phyloP scores from a whole-genome alignment of 2,329 filamentous ascomycete genomes.

The Aspergillus latus region DNA sequence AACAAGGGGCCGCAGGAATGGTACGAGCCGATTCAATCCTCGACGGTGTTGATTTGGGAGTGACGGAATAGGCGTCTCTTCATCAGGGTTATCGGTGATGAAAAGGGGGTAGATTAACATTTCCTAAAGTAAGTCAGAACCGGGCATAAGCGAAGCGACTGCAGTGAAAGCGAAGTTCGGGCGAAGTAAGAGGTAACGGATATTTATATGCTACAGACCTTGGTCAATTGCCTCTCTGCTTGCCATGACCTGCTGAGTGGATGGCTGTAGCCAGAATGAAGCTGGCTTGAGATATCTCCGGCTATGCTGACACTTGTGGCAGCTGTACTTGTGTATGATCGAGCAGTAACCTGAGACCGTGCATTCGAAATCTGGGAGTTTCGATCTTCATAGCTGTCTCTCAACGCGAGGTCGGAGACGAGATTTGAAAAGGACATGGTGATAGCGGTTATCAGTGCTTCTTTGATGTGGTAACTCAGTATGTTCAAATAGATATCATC shows the following conservation, averaged over 20 bases:
- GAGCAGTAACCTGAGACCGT: conserved; percentile 39
- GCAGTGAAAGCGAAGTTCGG: background rate
- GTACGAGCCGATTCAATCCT: conserved; percentile 79
- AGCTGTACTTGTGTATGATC: conserved; percentile 49
- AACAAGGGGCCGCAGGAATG: conserved; percentile 82
- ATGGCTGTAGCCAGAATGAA: conserved; percentile 80
- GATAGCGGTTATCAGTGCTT: background rate
- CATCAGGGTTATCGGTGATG: conserved; percentile 89
- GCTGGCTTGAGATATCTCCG: conserved; percentile 74
- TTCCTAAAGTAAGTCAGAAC: conserved; percentile 56
- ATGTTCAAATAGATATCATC: too few relatives aligned
- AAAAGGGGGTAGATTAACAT: conserved; percentile 99
- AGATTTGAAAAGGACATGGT: conserved; percentile 53
- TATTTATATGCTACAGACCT: conserved; percentile 54
- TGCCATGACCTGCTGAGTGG: conserved; percentile 79
- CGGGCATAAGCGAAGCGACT: too few relatives aligned
- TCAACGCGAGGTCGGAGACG: conserved; percentile 50
- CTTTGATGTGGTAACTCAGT: background rate
- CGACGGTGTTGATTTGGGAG: conserved; percentile 87
- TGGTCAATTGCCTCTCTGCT: conserved; percentile 79
- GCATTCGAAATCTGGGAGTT: conserved; percentile 46
- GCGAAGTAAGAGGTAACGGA: background rate
- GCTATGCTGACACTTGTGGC: conserved; percentile 54
- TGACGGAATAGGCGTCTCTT: conserved; percentile 85
- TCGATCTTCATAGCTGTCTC: conserved; percentile 45